phyloP scores from a whole-genome alignment of 140 eudicot genomes.

The Flaveria floridana region DNA sequence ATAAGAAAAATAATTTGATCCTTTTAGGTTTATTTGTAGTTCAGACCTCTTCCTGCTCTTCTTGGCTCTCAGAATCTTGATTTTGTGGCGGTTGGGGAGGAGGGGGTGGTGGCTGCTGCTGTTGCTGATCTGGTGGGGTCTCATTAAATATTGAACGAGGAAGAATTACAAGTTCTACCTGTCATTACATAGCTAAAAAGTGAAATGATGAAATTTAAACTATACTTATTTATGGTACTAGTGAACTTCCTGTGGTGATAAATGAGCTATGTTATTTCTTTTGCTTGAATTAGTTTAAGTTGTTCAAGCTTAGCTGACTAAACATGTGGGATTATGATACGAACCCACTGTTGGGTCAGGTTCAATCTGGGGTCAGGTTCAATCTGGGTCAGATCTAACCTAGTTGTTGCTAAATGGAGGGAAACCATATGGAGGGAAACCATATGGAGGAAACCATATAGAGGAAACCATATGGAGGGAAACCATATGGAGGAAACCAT shows the following conservation, averaged over 20 bases:
- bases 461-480: too few relatives aligned
- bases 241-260: neutral
- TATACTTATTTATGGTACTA: neutral
- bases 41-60: conserved; percentile 59
- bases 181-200: conserved; percentile 27
- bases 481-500: too few relatives aligned
- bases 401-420: too few relatives aligned
- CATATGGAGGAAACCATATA: too few relatives aligned
- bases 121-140: conserved; percentile 87
- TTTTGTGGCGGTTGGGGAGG: conserved; percentile 91
- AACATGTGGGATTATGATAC: neutral
- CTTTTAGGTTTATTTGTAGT: conserved; percentile 1
- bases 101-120: conserved; percentile 94
- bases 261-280: neutral
- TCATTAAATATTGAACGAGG: conserved; percentile 82
- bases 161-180: conserved; percentile 96
- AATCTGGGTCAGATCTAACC: too few relatives aligned
- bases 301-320: neutral
- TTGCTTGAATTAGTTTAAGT: neutral
- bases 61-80: conserved; percentile 83
- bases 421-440: too few relatives aligned
- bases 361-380: too few relatives aligned
- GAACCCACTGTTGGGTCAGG: too few relatives aligned
- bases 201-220: neutral
- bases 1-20: neutral